phyloP scores from a whole-genome alignment of 371 early-diverging fungal species.

The Polyrhizophydium stewartii region DNA sequence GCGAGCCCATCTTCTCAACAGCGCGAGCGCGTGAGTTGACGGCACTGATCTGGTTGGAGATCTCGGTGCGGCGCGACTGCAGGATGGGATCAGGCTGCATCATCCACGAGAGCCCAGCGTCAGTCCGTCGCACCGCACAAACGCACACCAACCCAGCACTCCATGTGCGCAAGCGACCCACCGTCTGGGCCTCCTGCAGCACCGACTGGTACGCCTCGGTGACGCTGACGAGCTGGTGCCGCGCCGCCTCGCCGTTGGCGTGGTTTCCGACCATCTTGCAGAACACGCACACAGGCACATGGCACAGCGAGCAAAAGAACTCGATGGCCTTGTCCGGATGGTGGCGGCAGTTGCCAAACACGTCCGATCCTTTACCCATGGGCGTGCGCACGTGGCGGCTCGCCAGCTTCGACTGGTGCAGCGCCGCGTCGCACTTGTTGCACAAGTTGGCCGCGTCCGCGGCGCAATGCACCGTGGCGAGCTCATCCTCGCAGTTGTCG shows the following conservation, averaged over 20 bases:
- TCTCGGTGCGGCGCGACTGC: conserved; percentile 33
- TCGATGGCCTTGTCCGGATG: conserved; percentile 50
- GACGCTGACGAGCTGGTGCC: conserved; percentile 51
- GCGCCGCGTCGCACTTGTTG: conserved; percentile 44
- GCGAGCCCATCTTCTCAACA: conserved; percentile 39
- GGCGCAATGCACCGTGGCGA: conserved; percentile 45
- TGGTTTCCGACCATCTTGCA: conserved; percentile 61
- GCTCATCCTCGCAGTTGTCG: conserved; percentile 50
- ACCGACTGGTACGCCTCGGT: conserved; percentile 46
- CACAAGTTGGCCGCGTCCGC: conserved; percentile 54
- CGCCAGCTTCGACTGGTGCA: conserved; percentile 46
- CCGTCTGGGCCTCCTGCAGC: conserved; percentile 39
- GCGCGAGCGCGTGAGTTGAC: conserved; percentile 40
- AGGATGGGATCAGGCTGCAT: conserved; percentile 40
- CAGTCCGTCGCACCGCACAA: too few relatives aligned
- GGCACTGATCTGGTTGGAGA: conserved; percentile 38
- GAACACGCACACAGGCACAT: conserved; percentile 53
- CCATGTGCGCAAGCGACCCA: conserved; percentile 11
- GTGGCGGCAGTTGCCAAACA: conserved; percentile 50
- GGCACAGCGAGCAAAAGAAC: conserved; percentile 58
- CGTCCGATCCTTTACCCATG: conserved; percentile 50
- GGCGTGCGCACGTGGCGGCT: conserved; percentile 42
- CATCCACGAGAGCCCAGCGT: too few relatives aligned
- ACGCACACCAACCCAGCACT: not conserved
- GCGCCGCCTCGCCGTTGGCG: conserved; percentile 47